These are phyloP conservation scores for Tympanopsis confertula DNA, from an alignment of 2,329 filamentous ascomycete species.

Conservation along the genomic window DNA sequence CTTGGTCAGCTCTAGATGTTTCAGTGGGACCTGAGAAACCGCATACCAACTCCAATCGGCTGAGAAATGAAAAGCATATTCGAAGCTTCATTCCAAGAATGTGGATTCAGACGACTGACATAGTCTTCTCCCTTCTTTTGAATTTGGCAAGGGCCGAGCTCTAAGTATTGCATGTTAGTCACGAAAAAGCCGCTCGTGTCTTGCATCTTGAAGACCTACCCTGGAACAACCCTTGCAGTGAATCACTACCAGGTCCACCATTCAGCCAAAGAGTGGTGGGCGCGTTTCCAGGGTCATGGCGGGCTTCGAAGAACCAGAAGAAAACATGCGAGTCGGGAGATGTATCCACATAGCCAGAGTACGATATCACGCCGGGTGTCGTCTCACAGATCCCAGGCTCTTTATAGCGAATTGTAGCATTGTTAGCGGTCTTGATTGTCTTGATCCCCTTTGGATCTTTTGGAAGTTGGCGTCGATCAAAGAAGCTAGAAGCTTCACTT, in stretches of 20 bases:
- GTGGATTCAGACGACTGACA: neutral
- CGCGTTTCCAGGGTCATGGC: slow-evolving; percentile 30
- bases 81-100: slow-evolving; percentile 10
- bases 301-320: slow-evolving; percentile 33
- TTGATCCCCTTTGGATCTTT: slow-evolving; percentile 27
- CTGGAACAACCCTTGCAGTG: slow-evolving; percentile 39
- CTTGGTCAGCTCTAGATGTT: no score
- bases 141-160: neutral
- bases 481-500: no score
- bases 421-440: slow-evolving; percentile 28
- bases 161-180: no score
- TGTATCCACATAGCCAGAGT: slow-evolving; percentile 22
- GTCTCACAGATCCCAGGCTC: slow-evolving; percentile 39
- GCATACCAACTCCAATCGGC: neutral
- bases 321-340: slow-evolving; percentile 16
- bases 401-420: slow-evolving; percentile 34
- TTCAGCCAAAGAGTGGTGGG: slow-evolving; percentile 37
- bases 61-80: slow-evolving; percentile 42
- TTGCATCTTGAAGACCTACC: no score
- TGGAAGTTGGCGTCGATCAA: slow-evolving; percentile 16
- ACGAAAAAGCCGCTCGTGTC: no score
- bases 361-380: slow-evolving; percentile 35
- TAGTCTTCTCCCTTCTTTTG: neutral
- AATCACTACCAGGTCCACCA: slow-evolving; percentile 42
- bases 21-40: no score